These are phyloP conservation scores for Theobroma cacao DNA, from an alignment of 345 rosid species.

Conservation along the genomic window DNA sequence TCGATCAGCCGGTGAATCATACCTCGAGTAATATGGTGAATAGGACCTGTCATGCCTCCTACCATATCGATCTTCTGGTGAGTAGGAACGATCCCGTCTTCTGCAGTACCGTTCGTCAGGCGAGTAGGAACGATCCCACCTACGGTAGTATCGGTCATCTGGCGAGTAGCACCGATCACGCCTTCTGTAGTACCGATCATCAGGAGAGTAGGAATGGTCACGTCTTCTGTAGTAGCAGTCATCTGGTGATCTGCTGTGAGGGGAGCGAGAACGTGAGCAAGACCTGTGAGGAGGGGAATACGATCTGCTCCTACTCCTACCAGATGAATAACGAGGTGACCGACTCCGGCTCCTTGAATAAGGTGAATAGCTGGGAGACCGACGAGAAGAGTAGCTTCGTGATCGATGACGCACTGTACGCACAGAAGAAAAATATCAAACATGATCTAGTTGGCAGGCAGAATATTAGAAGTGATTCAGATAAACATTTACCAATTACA, in stretches of 20 bases:
- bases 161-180: constrained; percentile 27
- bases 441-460: not conserved
- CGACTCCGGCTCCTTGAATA: constrained; percentile 26
- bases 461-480: not conserved
- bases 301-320: constrained; percentile 57
- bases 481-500: not conserved
- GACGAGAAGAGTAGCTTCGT: constrained; percentile 44
- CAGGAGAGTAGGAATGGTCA: constrained; percentile 32
- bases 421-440: not conserved
- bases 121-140: constrained; percentile 7
- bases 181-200: constrained; percentile 23
- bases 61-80: constrained; percentile 9
- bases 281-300: constrained; percentile 47
- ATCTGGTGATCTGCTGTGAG: constrained; percentile 51
- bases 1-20: constrained; percentile 9
- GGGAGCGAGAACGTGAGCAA: constrained; percentile 40
- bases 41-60: constrained; percentile 28
- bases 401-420: constrained; percentile 38
- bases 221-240: constrained; percentile 27
- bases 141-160: not conserved
- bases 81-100: not conserved
- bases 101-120: constrained; percentile 17
- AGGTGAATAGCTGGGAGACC: constrained; percentile 53
- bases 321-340: constrained; percentile 54
- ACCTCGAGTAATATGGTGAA: constrained; percentile 27